These are phyloP conservation scores for Nepenthes gracilis DNA, from an alignment of 148 eudicot species.

Conservation along the genomic window DNA sequence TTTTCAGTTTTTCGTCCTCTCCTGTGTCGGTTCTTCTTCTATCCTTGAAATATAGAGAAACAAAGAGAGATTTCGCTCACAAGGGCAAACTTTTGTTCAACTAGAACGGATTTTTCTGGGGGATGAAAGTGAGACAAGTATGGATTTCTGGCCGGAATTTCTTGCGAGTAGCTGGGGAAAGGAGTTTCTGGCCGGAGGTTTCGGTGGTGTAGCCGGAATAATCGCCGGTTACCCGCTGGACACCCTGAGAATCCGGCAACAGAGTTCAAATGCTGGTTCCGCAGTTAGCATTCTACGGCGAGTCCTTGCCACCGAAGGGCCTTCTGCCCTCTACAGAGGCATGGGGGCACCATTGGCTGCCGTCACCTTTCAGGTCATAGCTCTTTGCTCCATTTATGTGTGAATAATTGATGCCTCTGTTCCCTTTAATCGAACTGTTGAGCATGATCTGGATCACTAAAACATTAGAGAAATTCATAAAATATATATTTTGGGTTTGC, in stretches of 20 bases:
- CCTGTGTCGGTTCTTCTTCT: no score
- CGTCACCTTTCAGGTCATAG: constrained; percentile 72
- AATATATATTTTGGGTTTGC: no score
- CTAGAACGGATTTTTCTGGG: no score
- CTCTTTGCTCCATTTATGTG: not conserved
- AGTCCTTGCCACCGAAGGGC: constrained; percentile 44
- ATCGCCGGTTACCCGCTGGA: constrained; percentile 88
- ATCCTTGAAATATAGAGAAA: no score
- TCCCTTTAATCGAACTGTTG: no score
- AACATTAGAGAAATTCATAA: no score
- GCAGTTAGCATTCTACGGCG: constrained; percentile 47
- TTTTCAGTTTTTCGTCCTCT: no score
- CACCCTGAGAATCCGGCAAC: constrained; percentile 69
- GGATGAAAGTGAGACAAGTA: constrained; percentile 1
- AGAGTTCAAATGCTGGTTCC: constrained; percentile 34
- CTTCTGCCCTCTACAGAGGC: constrained; percentile 61
- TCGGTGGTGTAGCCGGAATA: constrained; percentile 78
- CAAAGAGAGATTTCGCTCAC: no score
- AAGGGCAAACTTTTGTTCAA: no score
- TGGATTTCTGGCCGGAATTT: constrained; percentile 99
- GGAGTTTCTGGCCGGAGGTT: constrained; percentile 92
- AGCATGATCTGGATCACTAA: no score
- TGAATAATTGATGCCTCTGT: no score
- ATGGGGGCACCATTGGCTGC: constrained; percentile 91
- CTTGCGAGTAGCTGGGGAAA: constrained; percentile 79